Conservation (phyloP, 306 rosid genomes). For the Acmispon strigosus region DNA sequence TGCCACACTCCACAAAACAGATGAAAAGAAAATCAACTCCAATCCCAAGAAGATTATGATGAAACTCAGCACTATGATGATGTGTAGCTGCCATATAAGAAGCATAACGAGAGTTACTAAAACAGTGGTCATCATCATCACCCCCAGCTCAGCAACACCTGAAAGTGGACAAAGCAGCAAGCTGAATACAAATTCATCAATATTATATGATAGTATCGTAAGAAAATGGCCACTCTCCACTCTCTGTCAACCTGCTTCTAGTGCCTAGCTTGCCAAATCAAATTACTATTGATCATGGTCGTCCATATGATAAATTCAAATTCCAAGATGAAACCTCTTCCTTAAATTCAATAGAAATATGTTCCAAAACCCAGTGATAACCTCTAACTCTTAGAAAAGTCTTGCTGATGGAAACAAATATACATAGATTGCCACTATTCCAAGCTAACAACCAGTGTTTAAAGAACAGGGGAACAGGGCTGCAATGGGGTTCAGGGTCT, state of each 20-base stretch:
- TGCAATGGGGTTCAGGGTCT: not conserved
- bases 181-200: conserved; percentile 6
- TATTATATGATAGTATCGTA: not conserved
- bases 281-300: conserved; percentile 1
- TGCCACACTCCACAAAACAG: conserved; percentile 80
- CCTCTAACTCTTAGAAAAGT: not conserved
- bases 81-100: conserved; percentile 94
- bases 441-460: not conserved
- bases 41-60: conserved; percentile 71
- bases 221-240: not conserved
- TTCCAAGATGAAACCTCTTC: not conserved
- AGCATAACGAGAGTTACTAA: conserved; percentile 94
- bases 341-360: conserved; percentile 3
- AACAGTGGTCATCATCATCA: conserved; percentile 95
- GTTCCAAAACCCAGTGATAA: not conserved
- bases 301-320: not conserved
- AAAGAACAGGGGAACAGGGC: not conserved
- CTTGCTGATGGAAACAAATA: not conserved
- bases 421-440: not conserved
- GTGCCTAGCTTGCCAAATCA: not conserved
- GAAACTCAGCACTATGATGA: conserved; percentile 64
- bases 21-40: conserved; percentile 82
- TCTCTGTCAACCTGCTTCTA: not conserved
- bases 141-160: conserved; percentile 97
- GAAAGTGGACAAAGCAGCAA: conserved; percentile 28